phyloP scores from a whole-genome alignment of 352 stramenopile species.

The Pythium volutum region DNA sequence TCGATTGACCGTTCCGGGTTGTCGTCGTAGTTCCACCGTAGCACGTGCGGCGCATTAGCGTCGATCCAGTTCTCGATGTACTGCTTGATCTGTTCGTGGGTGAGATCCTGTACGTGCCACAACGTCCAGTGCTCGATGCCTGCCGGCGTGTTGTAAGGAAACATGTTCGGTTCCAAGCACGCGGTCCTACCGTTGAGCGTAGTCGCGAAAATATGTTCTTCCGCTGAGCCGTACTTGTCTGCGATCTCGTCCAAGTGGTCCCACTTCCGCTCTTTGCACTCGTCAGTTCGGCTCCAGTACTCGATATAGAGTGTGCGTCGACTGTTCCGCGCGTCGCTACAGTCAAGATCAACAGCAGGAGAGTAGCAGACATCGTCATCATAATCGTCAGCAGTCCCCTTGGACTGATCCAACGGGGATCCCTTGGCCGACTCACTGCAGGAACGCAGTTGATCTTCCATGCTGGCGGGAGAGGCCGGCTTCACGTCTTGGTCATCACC shows the following conservation, averaged over 20 bases:
- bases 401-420: slow-evolving; percentile 4
- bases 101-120: slow-evolving; percentile 77
- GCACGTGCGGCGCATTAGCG: slow-evolving; percentile 72
- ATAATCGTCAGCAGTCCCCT: slow-evolving; percentile 27
- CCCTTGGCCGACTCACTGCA: slow-evolving; percentile 15
- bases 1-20: slow-evolving; percentile 87
- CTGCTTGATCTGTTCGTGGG: slow-evolving; percentile 81
- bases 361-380: slow-evolving; percentile 40
- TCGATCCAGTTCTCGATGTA: slow-evolving; percentile 89
- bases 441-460: slow-evolving; percentile 21
- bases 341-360: slow-evolving; percentile 59
- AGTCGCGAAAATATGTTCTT: slow-evolving; percentile 84
- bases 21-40: slow-evolving; percentile 87
- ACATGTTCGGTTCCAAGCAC: slow-evolving; percentile 87
- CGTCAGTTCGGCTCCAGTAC: slow-evolving; percentile 86
- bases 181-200: slow-evolving; percentile 79
- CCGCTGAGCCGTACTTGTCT: slow-evolving; percentile 65
- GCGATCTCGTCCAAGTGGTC: slow-evolving; percentile 82
- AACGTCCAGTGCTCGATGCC: slow-evolving; percentile 89
- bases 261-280: slow-evolving; percentile 88
- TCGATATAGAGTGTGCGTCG: slow-evolving; percentile 84
- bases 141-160: slow-evolving; percentile 85
- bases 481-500: slow-evolving; percentile 24
- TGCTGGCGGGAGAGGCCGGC: not conserved
- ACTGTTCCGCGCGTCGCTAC: slow-evolving; percentile 38